A percentile compares a stretch with the other conserved stretches of the same genome.
Conservation (phyloP, 1,284 basidiomycete species). For the Ustilago crameri region DNA sequence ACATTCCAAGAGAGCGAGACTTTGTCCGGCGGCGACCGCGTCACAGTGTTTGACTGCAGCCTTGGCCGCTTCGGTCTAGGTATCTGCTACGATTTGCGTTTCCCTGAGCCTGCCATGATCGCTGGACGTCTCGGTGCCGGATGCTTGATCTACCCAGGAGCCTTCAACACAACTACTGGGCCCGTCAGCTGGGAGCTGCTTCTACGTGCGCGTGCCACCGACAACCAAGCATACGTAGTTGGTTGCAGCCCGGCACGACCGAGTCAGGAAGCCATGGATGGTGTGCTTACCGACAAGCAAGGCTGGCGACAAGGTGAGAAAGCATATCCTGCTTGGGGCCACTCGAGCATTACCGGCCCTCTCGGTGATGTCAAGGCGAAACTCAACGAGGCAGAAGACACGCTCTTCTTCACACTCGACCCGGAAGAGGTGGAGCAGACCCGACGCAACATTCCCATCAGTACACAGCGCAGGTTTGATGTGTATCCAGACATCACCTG, state of each 20-base stretch:
- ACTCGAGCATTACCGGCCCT: conserved; percentile 62
- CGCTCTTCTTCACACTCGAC: conserved; percentile 71
- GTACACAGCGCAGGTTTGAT: conserved; percentile 60
- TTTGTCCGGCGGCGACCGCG: conserved; percentile 79
- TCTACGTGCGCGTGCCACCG: conserved; percentile 86
- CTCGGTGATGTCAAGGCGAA: conserved; percentile 83
- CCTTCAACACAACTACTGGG: conserved; percentile 79
- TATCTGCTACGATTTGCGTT: conserved; percentile 82
- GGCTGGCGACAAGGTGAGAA: conserved; percentile 49
- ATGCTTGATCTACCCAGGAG: conserved; percentile 79
- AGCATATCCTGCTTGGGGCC: conserved; percentile 66
- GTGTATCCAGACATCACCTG: conserved; percentile 59
- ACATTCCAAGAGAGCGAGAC: conserved; percentile 98
- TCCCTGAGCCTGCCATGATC: conserved; percentile 93
- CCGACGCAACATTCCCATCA: conserved; percentile 57
- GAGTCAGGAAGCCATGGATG: conserved; percentile 70
- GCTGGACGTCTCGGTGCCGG: conserved; percentile 88
- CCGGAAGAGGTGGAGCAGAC: conserved; percentile 54
- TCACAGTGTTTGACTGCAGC: conserved; percentile 91
- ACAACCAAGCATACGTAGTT: conserved; percentile 93
- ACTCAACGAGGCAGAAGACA: conserved; percentile 82
- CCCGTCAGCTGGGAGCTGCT: conserved; percentile 96
- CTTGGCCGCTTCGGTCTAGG: conserved; percentile 90
- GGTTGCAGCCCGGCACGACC: conserved; percentile 97
- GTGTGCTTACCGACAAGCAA: conserved; percentile 19